These are phyloP conservation scores for Sphagnum fallax DNA, from an alignment of 228 moss, liverwort and hornwort genomes.

Conservation along the genomic window DNA sequence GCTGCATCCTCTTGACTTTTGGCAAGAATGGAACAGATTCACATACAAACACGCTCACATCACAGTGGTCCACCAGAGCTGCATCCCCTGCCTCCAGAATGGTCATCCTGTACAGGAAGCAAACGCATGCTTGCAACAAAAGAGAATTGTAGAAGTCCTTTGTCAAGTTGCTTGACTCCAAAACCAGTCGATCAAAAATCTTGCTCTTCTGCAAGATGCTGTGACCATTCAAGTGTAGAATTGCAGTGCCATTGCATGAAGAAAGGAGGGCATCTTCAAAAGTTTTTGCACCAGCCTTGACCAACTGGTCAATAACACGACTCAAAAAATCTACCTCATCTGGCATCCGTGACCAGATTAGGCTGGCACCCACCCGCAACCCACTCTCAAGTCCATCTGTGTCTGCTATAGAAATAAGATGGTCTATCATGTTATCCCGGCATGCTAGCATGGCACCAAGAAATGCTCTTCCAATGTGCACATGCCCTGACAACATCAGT, in stretches of 20 bases:
- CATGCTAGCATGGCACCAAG: neutral
- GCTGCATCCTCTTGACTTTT: neutral
- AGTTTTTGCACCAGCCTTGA: neutral
- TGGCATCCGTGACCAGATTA: neutral
- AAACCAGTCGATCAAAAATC: neutral
- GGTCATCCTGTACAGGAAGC: neutral
- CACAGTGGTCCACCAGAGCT: neutral
- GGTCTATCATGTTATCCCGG: neutral
- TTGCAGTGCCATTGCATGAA: neutral
- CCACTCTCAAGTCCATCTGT: neutral
- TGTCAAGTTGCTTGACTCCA: neutral
- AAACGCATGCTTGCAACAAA: neutral
- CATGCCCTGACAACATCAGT: neutral
- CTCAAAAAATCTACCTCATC: neutral
- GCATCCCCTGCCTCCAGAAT: neutral
- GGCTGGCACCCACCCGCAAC: neutral
- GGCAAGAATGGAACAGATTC: neutral
- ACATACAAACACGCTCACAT: neutral
- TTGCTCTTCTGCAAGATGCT: neutral
- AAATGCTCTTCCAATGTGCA: neutral
- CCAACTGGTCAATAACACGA: neutral
- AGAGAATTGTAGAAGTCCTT: neutral
- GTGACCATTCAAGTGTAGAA: neutral
- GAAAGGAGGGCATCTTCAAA: neutral
- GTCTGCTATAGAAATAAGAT: neutral